phyloP scores from a whole-genome alignment of 352 stramenopile genomes.

The Globisporangium abappressorium region DNA sequence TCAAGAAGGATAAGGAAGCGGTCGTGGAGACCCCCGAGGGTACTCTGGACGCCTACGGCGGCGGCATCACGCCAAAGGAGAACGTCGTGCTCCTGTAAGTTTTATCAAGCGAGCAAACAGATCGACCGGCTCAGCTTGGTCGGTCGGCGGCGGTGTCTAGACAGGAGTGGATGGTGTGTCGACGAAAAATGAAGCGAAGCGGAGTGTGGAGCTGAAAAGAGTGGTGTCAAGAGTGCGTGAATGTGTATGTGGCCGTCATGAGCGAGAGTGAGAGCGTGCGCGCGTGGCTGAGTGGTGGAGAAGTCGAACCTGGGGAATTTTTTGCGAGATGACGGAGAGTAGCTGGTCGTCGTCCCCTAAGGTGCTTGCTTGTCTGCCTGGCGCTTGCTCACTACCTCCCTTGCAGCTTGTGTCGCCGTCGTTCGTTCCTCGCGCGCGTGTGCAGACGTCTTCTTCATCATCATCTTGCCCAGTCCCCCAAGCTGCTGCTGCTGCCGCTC shows the following conservation, averaged over 20 bases:
- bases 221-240: constrained; percentile 10
- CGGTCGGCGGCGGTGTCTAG: background rate
- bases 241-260: constrained; percentile 9
- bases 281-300: background rate
- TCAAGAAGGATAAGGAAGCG: constrained; percentile 62
- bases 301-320: constrained; percentile 3
- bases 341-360: constrained; percentile 6
- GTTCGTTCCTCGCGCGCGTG: constrained; percentile 1
- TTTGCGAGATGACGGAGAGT: constrained; percentile 1
- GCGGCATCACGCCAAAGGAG: constrained; percentile 78
- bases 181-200: constrained; percentile 6
- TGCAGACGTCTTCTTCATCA: constrained; percentile 1
- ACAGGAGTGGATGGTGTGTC: constrained; percentile 12
- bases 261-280: background rate
- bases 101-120: constrained; percentile 23
- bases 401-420: background rate
- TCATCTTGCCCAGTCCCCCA: background rate
- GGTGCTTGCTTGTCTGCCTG: background rate
- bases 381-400: background rate
- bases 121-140: background rate
- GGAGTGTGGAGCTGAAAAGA: constrained; percentile 9
- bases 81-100: constrained; percentile 82
- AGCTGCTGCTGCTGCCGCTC: background rate
- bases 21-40: constrained; percentile 44
- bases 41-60: constrained; percentile 51